Base-by-base conservation (phyloP, 2,329 filamentous ascomycete species). In the Aureobasidium sp. region DNA sequence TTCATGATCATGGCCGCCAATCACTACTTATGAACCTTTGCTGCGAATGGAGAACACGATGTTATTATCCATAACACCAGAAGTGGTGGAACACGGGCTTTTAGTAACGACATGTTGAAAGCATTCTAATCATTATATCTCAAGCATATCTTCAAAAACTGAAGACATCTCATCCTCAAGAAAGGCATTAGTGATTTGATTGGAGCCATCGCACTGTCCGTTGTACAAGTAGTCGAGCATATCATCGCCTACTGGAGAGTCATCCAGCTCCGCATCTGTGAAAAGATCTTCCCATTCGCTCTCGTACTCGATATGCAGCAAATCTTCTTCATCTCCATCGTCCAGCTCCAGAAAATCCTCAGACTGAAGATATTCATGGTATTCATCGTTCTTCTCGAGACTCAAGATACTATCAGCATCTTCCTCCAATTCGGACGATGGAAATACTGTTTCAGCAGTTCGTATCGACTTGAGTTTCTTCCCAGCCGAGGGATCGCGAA, bases 401-500 rank as follows among this genome's bases (percentile, higher is more conserved):
- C 8, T 23, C 42, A 47, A 37, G 0, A 48, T 26, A 6, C n/a
- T 7, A 12, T 47, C 55, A 9, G 2, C 3, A 7, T 57, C 53
- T 15, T 39, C 12, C 7, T 15, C 41, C 1, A 2, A 32, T 9
- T 20, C 42, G 10, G 29, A n/a, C 3, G 13, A 5, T 17, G 55
- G 8, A 8, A n/a, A n/a, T 15, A 20, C n/a, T 39, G 32, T 10
- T 39, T 34, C 44, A 26, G n/a, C n/a, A 10, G n/a, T 42, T 26
- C 5, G 17, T 5, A 51, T 23, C 0, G 61, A 34, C 8, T 50
- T 39, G 20, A 55, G 50, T 13, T 5, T 23, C 27, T 41, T 55
- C 1, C 26, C 61, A 27, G 51, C 44, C n/a, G 39, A 36, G 13
- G 58, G 44, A 12, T 61, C 44, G 34, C 20, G 62, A 8, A 65